Percentiles rank a stretch among this genome's conserved stretches.
phyloP scores from a whole-genome alignment of 2,329 filamentous ascomycete species.

The Fusarium concolor region DNA sequence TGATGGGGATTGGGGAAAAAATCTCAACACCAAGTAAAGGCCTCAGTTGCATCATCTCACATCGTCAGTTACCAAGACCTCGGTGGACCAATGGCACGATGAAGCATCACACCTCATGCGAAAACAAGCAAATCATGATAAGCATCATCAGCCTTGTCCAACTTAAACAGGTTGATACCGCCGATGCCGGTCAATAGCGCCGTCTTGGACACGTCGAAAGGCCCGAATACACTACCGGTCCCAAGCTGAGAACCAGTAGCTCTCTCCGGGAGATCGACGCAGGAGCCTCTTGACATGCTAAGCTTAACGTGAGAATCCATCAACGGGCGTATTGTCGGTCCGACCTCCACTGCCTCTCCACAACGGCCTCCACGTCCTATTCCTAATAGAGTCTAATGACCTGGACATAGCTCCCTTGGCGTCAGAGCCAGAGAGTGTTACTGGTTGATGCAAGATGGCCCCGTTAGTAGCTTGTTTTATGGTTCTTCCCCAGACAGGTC shows the following conservation, averaged over 20 bases:
- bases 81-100: not conserved
- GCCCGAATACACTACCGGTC: conserved; percentile 32
- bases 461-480: conserved; percentile 35
- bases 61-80: not conserved
- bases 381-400: not conserved
- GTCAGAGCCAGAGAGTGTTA: not conserved
- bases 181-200: conserved; percentile 31
- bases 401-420: not conserved
- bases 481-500: conserved; percentile 36
- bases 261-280: conserved; percentile 24
- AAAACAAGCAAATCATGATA: not conserved
- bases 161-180: not conserved
- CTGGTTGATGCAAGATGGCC: not conserved
- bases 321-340: conserved; percentile 31
- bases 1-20: not conserved
- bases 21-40: not conserved
- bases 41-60: not conserved
- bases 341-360: conserved; percentile 26
- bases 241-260: too few species aligned
- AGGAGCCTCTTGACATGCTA: conserved; percentile 13
- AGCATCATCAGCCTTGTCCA: conserved; percentile 10
- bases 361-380: not conserved
- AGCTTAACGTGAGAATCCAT: conserved; percentile 23
- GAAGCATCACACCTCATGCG: not conserved
- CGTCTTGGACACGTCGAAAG: conserved; percentile 14